Conservation (phyloP, 495 filamentous ascomycete species). For the Trichocladium antarcticum region DNA sequence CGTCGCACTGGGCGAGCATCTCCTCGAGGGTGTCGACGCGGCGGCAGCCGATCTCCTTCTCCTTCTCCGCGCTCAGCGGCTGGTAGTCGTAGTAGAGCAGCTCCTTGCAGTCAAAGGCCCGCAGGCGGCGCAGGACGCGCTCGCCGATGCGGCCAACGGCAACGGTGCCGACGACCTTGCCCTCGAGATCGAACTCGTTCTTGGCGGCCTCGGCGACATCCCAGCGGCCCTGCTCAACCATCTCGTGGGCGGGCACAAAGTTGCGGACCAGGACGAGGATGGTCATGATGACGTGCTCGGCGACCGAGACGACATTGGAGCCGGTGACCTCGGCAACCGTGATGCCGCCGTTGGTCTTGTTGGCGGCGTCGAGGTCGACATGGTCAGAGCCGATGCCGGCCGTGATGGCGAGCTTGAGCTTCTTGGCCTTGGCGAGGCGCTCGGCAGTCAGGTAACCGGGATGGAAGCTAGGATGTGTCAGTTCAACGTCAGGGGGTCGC, state of each 20-base stretch:
- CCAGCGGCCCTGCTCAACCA: conserved; percentile 81
- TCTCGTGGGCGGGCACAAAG: conserved; percentile 95
- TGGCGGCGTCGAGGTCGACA: conserved; percentile 91
- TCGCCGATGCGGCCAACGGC: conserved; percentile 96
- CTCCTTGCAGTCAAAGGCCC: conserved; percentile 99
- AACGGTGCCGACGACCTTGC: conserved; percentile 96
- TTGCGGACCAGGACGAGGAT: conserved; percentile 94
- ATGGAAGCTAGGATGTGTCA: conserved; percentile 63
- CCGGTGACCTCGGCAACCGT: conserved; percentile 97
- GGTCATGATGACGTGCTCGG: conserved; percentile 97
- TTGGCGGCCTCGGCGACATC: conserved; percentile 92
- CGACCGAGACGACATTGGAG: conserved; percentile 81
- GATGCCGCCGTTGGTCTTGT: conserved; percentile 95
- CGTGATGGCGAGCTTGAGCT: conserved; percentile 91
- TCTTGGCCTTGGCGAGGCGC: conserved; percentile 95
- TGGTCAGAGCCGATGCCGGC: conserved; percentile 98
- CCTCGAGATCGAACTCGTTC: conserved; percentile 94
- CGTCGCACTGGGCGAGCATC: conserved; percentile 89
- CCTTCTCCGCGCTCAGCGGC: conserved; percentile 70
- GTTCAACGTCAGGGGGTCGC: background rate
- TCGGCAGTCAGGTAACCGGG: conserved; percentile 95
- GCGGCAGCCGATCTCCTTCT: conserved; percentile 93
- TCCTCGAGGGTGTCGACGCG: conserved; percentile 83
- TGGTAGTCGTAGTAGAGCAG: conserved; percentile 99
- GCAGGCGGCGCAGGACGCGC: conserved; percentile 89